Evolutionary conservation across 352 stramenopile species (phyloP).

Genomic region (Phytopythium sindhum): DNA sequence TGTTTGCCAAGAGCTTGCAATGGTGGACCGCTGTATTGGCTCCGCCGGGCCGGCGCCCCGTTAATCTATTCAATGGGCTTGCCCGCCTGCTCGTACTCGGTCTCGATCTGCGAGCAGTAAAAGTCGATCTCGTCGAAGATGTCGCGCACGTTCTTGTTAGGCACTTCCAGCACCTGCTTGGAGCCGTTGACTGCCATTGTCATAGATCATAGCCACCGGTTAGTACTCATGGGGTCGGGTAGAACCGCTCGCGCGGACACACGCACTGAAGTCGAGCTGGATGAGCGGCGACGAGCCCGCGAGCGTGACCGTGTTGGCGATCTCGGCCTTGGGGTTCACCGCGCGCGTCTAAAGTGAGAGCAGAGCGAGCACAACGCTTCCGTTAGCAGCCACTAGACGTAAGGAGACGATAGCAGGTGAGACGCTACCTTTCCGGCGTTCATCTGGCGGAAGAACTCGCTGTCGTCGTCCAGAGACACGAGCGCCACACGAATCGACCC

Average conservation of each 20-base stretch:
- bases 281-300: conserved; percentile 56
- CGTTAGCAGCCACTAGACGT: neutral
- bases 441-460: conserved; percentile 86
- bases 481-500: neutral
- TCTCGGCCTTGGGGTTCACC: conserved; percentile 80
- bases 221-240: neutral
- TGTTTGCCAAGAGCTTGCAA: neutral
- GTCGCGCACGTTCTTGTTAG: conserved; percentile 70
- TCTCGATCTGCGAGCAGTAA: conserved; percentile 84
- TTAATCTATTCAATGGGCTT: conserved; percentile 77
- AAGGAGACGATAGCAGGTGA: neutral
- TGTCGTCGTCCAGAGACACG: conserved; percentile 15
- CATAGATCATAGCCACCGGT: neutral
- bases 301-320: conserved; percentile 54
- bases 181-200: conserved; percentile 59
- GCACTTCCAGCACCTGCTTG: conserved; percentile 67
- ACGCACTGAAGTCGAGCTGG: conserved; percentile 82
- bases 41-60: neutral
- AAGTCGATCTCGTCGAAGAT: conserved; percentile 86
- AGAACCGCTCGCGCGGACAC: neutral
- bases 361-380: neutral
- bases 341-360: conserved; percentile 42
- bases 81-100: conserved; percentile 78
- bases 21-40: neutral
- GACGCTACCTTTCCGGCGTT: conserved; percentile 60